Evolutionary conservation across 441 rosid species (phyloP), one percentile per base, ranked within the genome.

Genomic region (Arabidopsis lyrata): DNA sequence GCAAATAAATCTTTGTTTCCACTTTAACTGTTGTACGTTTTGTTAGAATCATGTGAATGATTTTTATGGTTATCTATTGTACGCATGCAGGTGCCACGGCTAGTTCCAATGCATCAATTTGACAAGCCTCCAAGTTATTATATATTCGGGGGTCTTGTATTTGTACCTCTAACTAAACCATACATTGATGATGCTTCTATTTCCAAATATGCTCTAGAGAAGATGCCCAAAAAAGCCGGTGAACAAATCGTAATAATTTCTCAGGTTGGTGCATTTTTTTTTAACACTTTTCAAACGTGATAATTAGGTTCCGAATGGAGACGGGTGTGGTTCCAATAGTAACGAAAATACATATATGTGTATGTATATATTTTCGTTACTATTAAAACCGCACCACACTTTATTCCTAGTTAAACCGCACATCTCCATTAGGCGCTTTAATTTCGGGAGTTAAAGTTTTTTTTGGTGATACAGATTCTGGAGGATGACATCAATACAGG

Each of bases 131-230:
- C 91, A 34, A 86, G 93, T 81, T 91, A 86, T 67, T 89, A 82
- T 76, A 89, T 91, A 48, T 91, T 83, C 68, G 90, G 90, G n/a
- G 97, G 93, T 56, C 72, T 91, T 78, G 87, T 86, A 48, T 88
- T 88, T 75, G 66, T 85, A 71, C 88, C 97, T 13, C 87, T 86
- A 50, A 75, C 84, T 48, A 86, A 86, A 78, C 90, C 92, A 18
- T 89, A 83, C 72, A 90, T 89, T 63, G 85, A 86, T 9, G 0
- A 83, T 83, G 5, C 88, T 85, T 68, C 79, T 79, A 42, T 81
- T 81, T 89, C 86, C 65, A 86, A 88, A 68, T 81, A 76, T 60
- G 87, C 85, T 44, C 65, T 83, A 62, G 76, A 82, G 66, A 91
- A 81, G 62, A 79, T 80, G 60, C 87, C 92, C 2, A 83, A 81